phyloP scores from a whole-genome alignment of 2,329 filamentous ascomycete species.

The Ascochyta pisi region DNA sequence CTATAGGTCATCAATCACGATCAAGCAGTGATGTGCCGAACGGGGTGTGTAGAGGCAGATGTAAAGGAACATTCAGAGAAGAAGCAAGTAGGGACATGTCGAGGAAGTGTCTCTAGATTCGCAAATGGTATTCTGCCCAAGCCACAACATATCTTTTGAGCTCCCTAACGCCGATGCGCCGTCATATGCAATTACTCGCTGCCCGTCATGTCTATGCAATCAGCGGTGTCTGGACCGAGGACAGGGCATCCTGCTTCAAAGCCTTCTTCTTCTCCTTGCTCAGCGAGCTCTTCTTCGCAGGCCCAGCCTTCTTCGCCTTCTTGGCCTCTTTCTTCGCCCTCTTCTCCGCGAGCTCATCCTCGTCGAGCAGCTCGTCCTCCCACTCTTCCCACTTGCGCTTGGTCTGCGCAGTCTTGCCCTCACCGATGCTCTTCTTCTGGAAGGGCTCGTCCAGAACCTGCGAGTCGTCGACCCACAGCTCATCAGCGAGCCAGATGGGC shows the following conservation, averaged over 20 bases:
- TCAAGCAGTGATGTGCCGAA: background rate
- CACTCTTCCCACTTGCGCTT: slow-evolving; percentile 50
- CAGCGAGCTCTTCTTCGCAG: slow-evolving; percentile 39
- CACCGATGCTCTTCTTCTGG: slow-evolving; percentile 35
- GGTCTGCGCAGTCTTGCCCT: slow-evolving; percentile 38
- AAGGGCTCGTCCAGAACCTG: slow-evolving; percentile 68
- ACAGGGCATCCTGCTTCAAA: slow-evolving; percentile 57
- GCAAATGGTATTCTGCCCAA: slow-evolving; percentile 27
- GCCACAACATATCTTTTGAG: slow-evolving; percentile 27
- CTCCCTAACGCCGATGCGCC: slow-evolving; percentile 31
- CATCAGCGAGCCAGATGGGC: slow-evolving; percentile 92
- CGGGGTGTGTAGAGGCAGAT: background rate
- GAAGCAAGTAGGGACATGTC: background rate
- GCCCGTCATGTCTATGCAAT: slow-evolving; percentile 29
- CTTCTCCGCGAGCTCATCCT: slow-evolving; percentile 44
- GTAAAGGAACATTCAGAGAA: background rate
- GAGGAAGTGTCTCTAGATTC: slow-evolving; percentile 10
- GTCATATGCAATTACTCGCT: slow-evolving; percentile 21
- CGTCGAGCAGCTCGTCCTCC: slow-evolving; percentile 48
- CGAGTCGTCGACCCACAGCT: slow-evolving; percentile 84
- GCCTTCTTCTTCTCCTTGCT: slow-evolving; percentile 58
- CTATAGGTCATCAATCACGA: background rate
- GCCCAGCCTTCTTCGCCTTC: slow-evolving; percentile 48
- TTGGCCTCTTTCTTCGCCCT: slow-evolving; percentile 59
- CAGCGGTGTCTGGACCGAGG: slow-evolving; percentile 50